Conservation (phyloP, 352 stramenopile species). For the Globisporangium yorkense region DNA sequence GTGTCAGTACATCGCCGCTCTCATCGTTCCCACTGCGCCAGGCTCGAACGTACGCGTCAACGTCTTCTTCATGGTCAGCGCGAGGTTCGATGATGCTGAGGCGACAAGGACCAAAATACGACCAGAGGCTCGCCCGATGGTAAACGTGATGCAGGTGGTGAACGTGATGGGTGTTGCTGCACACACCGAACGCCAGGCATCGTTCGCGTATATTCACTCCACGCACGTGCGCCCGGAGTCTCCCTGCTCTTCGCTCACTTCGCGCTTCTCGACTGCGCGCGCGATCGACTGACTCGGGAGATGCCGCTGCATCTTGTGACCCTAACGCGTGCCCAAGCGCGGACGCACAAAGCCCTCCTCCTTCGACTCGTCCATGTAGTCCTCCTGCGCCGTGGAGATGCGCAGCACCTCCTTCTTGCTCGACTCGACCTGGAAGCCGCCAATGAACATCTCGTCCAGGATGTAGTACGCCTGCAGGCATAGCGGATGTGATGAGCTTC, state of each 20-base stretch:
- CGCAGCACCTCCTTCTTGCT: constrained; percentile 91
- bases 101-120: no score
- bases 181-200: no score
- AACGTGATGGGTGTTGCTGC: no score
- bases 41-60: not conserved
- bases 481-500: not conserved
- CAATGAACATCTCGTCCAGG: constrained; percentile 99
- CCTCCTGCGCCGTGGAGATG: constrained; percentile 86
- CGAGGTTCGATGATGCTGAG: no score
- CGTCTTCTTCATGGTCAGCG: not conserved
- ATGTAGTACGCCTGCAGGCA: constrained; percentile 95
- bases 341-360: constrained; percentile 71
- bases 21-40: no score
- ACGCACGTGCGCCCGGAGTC: not conserved
- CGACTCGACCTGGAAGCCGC: constrained; percentile 95
- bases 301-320: no score
- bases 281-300: not conserved
- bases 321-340: constrained; percentile 57
- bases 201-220: no score
- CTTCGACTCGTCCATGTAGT: constrained; percentile 89
- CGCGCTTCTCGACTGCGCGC: not conserved
- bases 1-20: not conserved
- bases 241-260: not conserved
- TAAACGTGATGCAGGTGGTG: no score
- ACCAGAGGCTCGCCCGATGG: no score